Percentiles rank a stretch among this genome's conserved stretches.
phyloP scores from a whole-genome alignment of 257 asterid species.

The Fraxinus cuspidata region DNA sequence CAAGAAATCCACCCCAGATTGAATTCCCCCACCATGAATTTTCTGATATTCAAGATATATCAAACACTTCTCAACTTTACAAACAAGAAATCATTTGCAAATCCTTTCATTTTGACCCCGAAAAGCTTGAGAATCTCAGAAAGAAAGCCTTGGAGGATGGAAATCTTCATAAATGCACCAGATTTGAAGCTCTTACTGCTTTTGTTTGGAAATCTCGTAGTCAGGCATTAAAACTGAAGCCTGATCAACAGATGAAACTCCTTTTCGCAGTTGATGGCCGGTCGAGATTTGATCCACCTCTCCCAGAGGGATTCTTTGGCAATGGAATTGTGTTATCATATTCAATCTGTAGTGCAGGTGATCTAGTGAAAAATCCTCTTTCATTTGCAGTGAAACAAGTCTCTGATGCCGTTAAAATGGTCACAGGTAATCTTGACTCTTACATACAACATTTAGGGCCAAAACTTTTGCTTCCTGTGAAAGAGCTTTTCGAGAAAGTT shows the following conservation, averaged over 20 bases:
- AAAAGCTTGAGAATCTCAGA: conserved; percentile 61
- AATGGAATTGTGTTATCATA: conserved; percentile 79
- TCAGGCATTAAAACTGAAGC: conserved; percentile 60
- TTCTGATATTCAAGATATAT: conserved; percentile 65
- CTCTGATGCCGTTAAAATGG: conserved; percentile 70
- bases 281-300: conserved; percentile 62
- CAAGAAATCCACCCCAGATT: conserved; percentile 62
- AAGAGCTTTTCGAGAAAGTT: too few species aligned
- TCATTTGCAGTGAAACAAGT: conserved; percentile 58
- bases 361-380: conserved; percentile 51
- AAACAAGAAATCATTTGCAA: conserved; percentile 64
- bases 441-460: background rate
- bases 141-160: conserved; percentile 54
- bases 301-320: conserved; percentile 76
- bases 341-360: conserved; percentile 64
- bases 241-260: conserved; percentile 77
- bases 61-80: conserved; percentile 58
- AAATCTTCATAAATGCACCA: conserved; percentile 55
- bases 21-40: conserved; percentile 82
- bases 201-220: conserved; percentile 77
- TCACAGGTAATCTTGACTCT: conserved; percentile 23
- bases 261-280: conserved; percentile 89
- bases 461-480: too few species aligned
- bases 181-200: conserved; percentile 84
- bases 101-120: conserved; percentile 69